phyloP scores from a whole-genome alignment of 441 rosid genomes.

The Bocquillonia castaneifolia region DNA sequence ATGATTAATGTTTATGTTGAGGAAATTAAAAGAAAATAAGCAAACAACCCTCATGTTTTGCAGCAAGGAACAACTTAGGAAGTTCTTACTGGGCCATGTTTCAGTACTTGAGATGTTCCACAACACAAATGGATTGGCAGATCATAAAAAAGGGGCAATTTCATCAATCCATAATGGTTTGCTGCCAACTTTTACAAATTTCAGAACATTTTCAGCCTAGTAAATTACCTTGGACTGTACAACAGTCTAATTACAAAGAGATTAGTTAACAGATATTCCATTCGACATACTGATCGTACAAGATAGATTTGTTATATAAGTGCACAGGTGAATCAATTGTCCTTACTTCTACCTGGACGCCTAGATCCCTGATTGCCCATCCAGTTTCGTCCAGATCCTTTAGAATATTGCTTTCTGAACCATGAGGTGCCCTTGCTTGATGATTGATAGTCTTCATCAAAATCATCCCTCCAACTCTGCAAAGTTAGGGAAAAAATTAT shows the following conservation, averaged over 20 bases:
- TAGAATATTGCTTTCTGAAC: constrained; percentile 50
- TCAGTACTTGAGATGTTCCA: not conserved
- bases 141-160: not conserved
- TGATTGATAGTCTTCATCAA: constrained; percentile 46
- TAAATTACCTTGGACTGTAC: not conserved
- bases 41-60: not conserved
- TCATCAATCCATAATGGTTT: not conserved
- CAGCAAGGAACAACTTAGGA: not conserved
- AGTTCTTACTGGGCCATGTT: not conserved
- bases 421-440: constrained; percentile 49
- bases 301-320: constrained; percentile 12
- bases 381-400: constrained; percentile 38
- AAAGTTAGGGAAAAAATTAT: constrained; percentile 18
- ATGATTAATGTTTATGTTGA: not conserved
- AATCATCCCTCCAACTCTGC: constrained; percentile 53
- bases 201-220: not conserved
- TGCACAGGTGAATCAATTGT: constrained; percentile 7
- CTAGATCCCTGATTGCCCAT: constrained; percentile 36
- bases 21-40: not conserved
- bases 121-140: not conserved
- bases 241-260: not conserved
- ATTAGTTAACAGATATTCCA: not conserved
- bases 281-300: not conserved
- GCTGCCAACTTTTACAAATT: not conserved
- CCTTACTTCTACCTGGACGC: constrained; percentile 53